These are phyloP conservation scores for Plantago ovata DNA, from an alignment of 257 asterid genomes.

Conservation along the genomic window DNA sequence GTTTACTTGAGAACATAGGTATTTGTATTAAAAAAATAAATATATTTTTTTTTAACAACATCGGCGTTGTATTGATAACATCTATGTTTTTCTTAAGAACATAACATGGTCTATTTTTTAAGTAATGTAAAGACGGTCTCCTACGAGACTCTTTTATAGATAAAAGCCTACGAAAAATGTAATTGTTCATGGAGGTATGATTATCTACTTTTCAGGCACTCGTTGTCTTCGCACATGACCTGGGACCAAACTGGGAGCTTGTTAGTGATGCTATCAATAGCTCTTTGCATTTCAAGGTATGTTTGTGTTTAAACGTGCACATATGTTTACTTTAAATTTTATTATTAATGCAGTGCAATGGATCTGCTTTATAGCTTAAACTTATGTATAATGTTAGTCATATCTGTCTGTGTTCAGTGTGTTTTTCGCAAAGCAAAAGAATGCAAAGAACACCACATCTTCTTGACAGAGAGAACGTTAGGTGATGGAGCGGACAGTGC, in stretches of 20 bases:
- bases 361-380: not conserved
- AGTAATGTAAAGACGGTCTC: too few relatives aligned
- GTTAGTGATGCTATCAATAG: constrained; percentile 93
- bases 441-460: constrained; percentile 86
- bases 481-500: constrained; percentile 97
- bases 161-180: constrained; percentile 11
- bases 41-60: too few relatives aligned
- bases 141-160: too few relatives aligned
- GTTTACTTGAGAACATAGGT: too few relatives aligned
- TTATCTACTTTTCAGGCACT: constrained; percentile 61
- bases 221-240: constrained; percentile 94
- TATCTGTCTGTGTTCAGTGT: constrained; percentile 43
- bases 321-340: constrained; percentile 1
- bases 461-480: constrained; percentile 64
- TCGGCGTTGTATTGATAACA: too few relatives aligned
- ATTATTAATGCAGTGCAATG: not conserved
- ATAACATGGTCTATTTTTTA: too few relatives aligned
- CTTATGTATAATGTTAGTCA: constrained; percentile 1
- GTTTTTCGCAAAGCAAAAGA: constrained; percentile 87
- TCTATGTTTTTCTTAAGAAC: too few relatives aligned
- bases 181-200: constrained; percentile 17
- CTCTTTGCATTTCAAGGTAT: constrained; percentile 86
- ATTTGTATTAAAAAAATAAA: too few relatives aligned
- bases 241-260: constrained; percentile 99
- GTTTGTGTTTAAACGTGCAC: constrained; percentile 13